Evolutionary conservation across 2,329 filamentous ascomycete species (phyloP).

Genomic region (Chrysoporthe austroafricana): DNA sequence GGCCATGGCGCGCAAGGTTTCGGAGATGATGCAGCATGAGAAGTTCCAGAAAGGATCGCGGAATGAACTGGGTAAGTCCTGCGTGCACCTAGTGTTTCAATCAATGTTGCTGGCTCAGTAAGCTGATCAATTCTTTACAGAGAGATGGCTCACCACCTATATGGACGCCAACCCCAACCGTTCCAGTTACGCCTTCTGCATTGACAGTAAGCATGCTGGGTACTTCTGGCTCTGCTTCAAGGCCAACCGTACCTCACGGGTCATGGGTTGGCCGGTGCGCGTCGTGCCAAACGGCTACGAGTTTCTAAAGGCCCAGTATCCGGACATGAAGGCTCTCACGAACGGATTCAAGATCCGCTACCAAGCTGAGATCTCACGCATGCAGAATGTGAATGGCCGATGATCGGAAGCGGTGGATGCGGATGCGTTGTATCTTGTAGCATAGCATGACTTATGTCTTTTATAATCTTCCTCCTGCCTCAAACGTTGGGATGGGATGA

Average conservation of each 20-base stretch:
- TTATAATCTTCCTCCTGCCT: neutral
- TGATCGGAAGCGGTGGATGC: constrained; percentile 2
- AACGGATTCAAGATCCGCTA: constrained; percentile 94
- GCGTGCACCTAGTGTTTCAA: constrained; percentile 5
- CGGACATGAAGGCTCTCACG: constrained; percentile 91
- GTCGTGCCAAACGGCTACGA: constrained; percentile 94
- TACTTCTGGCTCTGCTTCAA: constrained; percentile 98
- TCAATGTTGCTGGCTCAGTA: neutral
- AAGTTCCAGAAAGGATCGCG: constrained; percentile 86
- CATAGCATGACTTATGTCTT: constrained; percentile 10
- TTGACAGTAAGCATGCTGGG: constrained; percentile 87
- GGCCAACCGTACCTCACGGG: constrained; percentile 73
- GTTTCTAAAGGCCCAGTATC: constrained; percentile 84
- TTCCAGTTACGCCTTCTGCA: constrained; percentile 93
- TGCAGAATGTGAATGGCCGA: constrained; percentile 42
- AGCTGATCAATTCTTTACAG: constrained; percentile 50
- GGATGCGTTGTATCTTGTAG: constrained; percentile 16
- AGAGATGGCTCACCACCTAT: constrained; percentile 95
- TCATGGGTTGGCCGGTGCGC: constrained; percentile 83
- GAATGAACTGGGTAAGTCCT: constrained; percentile 77
- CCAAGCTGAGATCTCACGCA: constrained; percentile 66
- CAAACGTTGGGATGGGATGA: neutral
- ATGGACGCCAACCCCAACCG: constrained; percentile 94
- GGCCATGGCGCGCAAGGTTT: constrained; percentile 96
- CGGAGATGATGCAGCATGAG: constrained; percentile 92